A percentile compares a stretch with the other conserved stretches of the same genome.
These are phyloP conservation scores for Ophiocytium majus DNA, from an alignment of 352 stramenopile species.

Conservation along the genomic window DNA sequence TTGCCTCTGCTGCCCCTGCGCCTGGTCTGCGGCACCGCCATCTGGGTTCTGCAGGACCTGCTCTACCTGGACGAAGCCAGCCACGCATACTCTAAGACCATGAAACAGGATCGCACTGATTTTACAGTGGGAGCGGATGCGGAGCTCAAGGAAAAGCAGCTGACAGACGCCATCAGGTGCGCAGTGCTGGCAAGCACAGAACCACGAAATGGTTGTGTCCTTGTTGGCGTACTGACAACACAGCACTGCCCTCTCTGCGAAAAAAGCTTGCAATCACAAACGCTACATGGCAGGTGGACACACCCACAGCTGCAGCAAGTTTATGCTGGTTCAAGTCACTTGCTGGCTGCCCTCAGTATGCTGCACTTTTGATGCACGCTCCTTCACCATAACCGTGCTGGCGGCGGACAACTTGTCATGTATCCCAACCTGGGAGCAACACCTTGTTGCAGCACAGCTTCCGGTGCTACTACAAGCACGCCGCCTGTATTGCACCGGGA, in stretches of 20 bases:
- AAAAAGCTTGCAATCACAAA: too few relatives aligned
- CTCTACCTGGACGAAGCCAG: conserved; percentile 32
- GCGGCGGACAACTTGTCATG: background rate
- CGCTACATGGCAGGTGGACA: too few relatives aligned
- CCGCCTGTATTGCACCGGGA: background rate
- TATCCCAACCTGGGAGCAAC: background rate
- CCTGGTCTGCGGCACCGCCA: background rate
- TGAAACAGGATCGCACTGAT: conserved; percentile 26
- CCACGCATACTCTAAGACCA: conserved; percentile 50
- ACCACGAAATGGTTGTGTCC: too few relatives aligned
- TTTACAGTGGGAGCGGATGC: conserved; percentile 33
- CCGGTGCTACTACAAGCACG: background rate
- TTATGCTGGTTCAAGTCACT: too few relatives aligned
- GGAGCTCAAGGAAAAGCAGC: conserved; percentile 18
- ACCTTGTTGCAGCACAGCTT: background rate
- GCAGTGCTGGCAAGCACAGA: too few relatives aligned
- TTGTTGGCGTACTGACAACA: too few relatives aligned
- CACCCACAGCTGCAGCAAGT: too few relatives aligned
- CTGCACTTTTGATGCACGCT: too few relatives aligned
- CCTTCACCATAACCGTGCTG: too few relatives aligned
- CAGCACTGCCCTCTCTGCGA: too few relatives aligned
- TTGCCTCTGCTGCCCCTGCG: background rate
- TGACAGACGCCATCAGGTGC: conserved; percentile 8
- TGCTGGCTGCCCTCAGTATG: too few relatives aligned
- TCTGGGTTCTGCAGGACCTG: conserved; percentile 29